These are phyloP conservation scores for Fusarium fracticaudum DNA, from an alignment of 2,329 filamentous ascomycete species.

Conservation along the genomic window DNA sequence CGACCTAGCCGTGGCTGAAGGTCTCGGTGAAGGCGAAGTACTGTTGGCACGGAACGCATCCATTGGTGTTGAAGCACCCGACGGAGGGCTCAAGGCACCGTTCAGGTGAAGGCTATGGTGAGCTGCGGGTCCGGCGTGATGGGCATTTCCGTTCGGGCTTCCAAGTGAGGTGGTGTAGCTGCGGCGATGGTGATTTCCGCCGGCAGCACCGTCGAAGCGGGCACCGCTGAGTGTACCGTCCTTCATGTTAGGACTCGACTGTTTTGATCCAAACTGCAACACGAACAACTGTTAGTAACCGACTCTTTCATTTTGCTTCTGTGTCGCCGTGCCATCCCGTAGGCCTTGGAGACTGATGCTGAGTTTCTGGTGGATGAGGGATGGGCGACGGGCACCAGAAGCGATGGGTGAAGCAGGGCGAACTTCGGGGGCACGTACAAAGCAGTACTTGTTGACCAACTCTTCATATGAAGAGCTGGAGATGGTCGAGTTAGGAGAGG, in stretches of 20 bases:
- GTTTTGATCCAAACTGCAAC: slow-evolving; percentile 69
- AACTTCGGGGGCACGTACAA: slow-evolving; percentile 80
- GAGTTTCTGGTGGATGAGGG: slow-evolving; percentile 30
- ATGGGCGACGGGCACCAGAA: slow-evolving; percentile 29
- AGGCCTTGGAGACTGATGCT: slow-evolving; percentile 13
- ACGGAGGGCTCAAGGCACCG: slow-evolving; percentile 27
- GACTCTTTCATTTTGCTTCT: slow-evolving; percentile 37
- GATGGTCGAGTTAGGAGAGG: slow-evolving; percentile 66
- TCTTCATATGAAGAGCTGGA: slow-evolving; percentile 94
- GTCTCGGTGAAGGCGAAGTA: slow-evolving; percentile 45
- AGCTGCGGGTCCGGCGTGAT: slow-evolving; percentile 51
- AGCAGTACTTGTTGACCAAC: slow-evolving; percentile 98
- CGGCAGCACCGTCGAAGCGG: slow-evolving; percentile 47
- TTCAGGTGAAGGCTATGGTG: slow-evolving; percentile 54
- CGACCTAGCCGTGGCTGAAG: slow-evolving; percentile 52
- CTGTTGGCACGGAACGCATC: slow-evolving; percentile 43
- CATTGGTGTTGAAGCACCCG: slow-evolving; percentile 36
- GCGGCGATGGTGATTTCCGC: slow-evolving; percentile 8
- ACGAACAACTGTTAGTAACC: slow-evolving; percentile 52
- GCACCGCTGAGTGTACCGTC: slow-evolving; percentile 58
- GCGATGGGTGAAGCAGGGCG: slow-evolving; percentile 41
- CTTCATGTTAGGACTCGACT: slow-evolving; percentile 60
- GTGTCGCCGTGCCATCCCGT: slow-evolving; percentile 34
- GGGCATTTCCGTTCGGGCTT: slow-evolving; percentile 19
- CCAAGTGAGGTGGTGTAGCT: slow-evolving; percentile 19